Evolutionary conservation across 2,329 filamentous ascomycete genomes (phyloP), one percentile per base, ranked within the genome.

Genomic region (Coniochaeta prunicola): DNA sequence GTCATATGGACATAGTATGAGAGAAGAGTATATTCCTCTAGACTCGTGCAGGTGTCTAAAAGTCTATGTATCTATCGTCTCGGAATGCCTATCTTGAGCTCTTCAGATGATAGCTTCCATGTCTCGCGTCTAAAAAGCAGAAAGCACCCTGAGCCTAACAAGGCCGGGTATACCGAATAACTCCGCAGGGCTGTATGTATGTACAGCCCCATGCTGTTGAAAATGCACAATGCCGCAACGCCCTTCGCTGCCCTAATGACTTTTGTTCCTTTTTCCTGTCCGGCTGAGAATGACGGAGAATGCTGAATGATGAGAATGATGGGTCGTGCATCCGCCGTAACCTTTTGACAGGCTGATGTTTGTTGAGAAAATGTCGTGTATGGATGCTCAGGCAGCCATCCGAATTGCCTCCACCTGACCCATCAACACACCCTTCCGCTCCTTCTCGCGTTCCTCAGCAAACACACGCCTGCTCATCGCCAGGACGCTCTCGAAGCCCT

Each of bases 401-500:
- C 30, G 53, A 10, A 54, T 54, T 1, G 30, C 31, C 53, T 54
- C 53, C 10, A 54, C 66, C 56, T 68, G 66, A 19, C 64, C 64
- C 59, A 69, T 67, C 36, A 74, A 58, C 53, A 65, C 53, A 60
- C 62, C 69, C 70, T 64, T 60, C 57, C 65, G 65, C 67, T 83
- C 80, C 62, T 84, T 80, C 71, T 90, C 88, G 73, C 86, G 85
- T 77, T 97, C 91, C 80, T 97, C 91, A 59, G 90, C 88, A 69
- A 97, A 97, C 0, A 92, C 92, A 69, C 90, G 85, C 65, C 93
- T 80, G 74, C 91, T 96, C 87, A 96, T 96, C 71, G 91, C 90
- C 33, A 99, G 81, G 9, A 99, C 94, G 62, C 88, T 85, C 78
- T 99, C 94, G 71, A 99, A 99, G 1, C 94, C 94, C 74, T 97